A percentile compares a stretch with the other conserved stretches of the same genome.
Conservation (phyloP, 2,329 filamentous ascomycete species). For the Madurella fahalii region DNA sequence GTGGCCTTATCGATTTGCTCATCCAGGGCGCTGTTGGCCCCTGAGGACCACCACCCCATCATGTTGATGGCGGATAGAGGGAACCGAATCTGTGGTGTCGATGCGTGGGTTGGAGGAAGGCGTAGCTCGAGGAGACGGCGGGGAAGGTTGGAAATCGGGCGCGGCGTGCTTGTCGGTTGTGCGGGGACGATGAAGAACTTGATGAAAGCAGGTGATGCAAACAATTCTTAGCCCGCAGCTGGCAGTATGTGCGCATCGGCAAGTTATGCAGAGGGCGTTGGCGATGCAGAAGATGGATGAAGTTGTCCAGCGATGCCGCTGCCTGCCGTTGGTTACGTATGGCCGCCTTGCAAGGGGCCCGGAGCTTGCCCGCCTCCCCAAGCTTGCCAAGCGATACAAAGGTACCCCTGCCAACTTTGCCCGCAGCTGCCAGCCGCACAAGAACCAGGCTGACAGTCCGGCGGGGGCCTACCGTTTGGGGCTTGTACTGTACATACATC, state of each 20-base stretch:
- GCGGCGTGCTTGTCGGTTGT: background rate
- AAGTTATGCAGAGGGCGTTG: conserved; percentile 1
- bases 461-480: no score
- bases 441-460: no score
- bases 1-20: conserved; percentile 97
- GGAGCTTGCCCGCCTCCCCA: conserved; percentile 12
- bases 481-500: no score
- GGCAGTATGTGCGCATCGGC: background rate
- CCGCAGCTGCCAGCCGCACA: background rate
- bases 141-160: background rate
- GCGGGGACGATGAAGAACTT: background rate
- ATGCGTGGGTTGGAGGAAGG: background rate
- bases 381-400: conserved; percentile 7
- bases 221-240: background rate
- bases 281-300: conserved; percentile 2
- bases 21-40: conserved; percentile 84
- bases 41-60: conserved; percentile 97
- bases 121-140: background rate
- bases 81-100: background rate
- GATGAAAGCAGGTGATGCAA: background rate
- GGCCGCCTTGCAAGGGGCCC: conserved; percentile 8
- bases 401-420: conserved; percentile 2
- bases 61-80: conserved; percentile 40
- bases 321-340: conserved; percentile 26
- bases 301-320: conserved; percentile 6